Base-by-base conservation (phyloP, 2,329 filamentous ascomycete genomes). In the Stylonectria norvegica region DNA sequence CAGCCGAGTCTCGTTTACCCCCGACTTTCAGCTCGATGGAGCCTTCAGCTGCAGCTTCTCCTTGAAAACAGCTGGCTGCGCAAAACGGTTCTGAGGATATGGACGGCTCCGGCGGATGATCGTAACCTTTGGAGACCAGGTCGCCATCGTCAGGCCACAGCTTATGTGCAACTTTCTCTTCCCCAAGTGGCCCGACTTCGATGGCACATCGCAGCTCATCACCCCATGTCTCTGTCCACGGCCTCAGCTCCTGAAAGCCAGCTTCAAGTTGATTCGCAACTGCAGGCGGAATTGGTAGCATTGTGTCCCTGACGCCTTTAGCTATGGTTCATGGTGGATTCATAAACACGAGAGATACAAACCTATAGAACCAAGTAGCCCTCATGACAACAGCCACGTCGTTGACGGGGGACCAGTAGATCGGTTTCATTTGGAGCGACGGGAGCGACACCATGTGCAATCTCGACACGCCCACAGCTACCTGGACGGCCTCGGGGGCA, bases 371-470 rank as follows among this genome's bases (percentile, higher is more conserved):
- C 93, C 93, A 98, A 1, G 91, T 97, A 1, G 86, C 89, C 50
- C 93, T 77, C 42, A 85, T 75, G 2, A 97, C 89, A 23, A 82
- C 73, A 5, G 88, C 85, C 20, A 94, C 78, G 57, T 97, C 93
- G 55, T 95, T 89, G 20, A 97, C 77, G 6, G 93, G 91, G 14
- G 85, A 90, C 93, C 93, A 98, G 61, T 98, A 98, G 44, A 97
- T 96, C 0, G 93, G 93, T 62, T 90, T 88, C 89, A 98, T 95
- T 57, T 87, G 76, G 22, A 95, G 68, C 38, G 78, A 78, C 16
- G 91, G 89, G 53, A 97, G 73, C 42, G 86, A 82, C 2, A 97
- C 91, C 56, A 90, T 78, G 60, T 98, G 91, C 42, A 98, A 71
- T 50, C 89, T 79, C n/a, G 90, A 95, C 5, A 93, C 73, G 0